Percentiles rank a stretch among this genome's conserved stretches.
These are phyloP conservation scores for Dentipellis sp. DNA, from an alignment of 768 basidiomycete genomes.

Conservation along the genomic window DNA sequence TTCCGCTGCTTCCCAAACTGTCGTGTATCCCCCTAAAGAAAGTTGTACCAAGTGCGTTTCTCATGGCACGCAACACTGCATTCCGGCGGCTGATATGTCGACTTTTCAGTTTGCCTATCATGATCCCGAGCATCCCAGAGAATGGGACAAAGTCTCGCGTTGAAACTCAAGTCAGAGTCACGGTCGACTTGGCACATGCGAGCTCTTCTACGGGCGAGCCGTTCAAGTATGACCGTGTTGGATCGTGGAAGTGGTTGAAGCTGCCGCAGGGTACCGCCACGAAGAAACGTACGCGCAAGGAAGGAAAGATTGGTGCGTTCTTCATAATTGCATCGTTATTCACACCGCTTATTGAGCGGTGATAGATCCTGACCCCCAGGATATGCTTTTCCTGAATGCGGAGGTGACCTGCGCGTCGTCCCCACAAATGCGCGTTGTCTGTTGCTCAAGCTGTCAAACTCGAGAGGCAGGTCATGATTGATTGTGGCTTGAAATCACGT, in stretches of 20 bases:
- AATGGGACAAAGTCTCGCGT: conserved; percentile 85
- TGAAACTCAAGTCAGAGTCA: conserved; percentile 89
- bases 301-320: conserved; percentile 65
- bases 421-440: conserved; percentile 66
- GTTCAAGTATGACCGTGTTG: conserved; percentile 66
- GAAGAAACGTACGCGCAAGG: conserved; percentile 76
- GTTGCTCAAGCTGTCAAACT: conserved; percentile 81
- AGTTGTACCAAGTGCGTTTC: conserved; percentile 62
- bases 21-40: conserved; percentile 67
- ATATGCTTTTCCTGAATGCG: conserved; percentile 63
- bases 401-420: conserved; percentile 76
- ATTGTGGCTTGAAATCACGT: no score
- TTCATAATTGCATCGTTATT: conserved; percentile 15
- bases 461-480: conserved; percentile 53
- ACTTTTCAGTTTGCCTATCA: conserved; percentile 56
- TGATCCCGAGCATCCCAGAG: conserved; percentile 77
- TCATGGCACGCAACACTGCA: conserved; percentile 1
- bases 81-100: neutral
- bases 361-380: conserved; percentile 55
- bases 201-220: conserved; percentile 50
- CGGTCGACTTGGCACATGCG: conserved; percentile 67
- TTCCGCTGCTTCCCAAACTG: conserved; percentile 40
- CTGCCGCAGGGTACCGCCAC: conserved; percentile 77
- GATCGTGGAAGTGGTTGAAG: conserved; percentile 85
- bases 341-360: conserved; percentile 4